Evolutionary conservation across 2,329 filamentous ascomycete genomes (phyloP).

Genomic region (Arthrobotrys entomopaga): DNA sequence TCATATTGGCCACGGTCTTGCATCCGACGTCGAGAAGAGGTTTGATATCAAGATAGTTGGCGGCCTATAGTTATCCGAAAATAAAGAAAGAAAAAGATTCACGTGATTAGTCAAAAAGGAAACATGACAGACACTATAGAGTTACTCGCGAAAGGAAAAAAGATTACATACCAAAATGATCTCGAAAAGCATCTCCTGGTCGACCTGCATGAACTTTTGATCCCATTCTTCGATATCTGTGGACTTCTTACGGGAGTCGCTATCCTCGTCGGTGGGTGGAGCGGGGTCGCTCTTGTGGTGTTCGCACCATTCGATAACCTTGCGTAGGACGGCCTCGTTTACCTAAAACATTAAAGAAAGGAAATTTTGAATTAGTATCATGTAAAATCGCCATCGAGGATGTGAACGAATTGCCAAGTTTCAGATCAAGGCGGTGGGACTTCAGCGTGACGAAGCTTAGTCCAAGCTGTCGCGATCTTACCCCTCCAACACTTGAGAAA

Average conservation of each 20-base stretch:
- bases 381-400: too few species aligned
- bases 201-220: slow-evolving; percentile 99
- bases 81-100: neutral
- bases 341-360: slow-evolving; percentile 67
- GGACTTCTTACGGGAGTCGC: slow-evolving; percentile 95
- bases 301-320: slow-evolving; percentile 98
- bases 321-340: slow-evolving; percentile 90
- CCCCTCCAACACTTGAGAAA: too few species aligned
- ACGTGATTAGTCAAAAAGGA: slow-evolving; percentile 39
- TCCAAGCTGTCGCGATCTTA: too few species aligned
- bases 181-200: slow-evolving; percentile 99
- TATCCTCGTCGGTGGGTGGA: slow-evolving; percentile 85
- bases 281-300: slow-evolving; percentile 91
- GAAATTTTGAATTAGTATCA: neutral
- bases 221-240: slow-evolving; percentile 99
- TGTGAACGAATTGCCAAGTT: too few species aligned
- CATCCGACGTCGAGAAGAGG: slow-evolving; percentile 95
- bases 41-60: slow-evolving; percentile 99
- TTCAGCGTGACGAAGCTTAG: too few species aligned
- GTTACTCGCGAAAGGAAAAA: neutral
- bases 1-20: slow-evolving; percentile 99
- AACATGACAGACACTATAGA: slow-evolving; percentile 19
- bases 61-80: slow-evolving; percentile 70
- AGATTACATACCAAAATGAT: slow-evolving; percentile 83
- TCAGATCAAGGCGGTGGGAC: too few species aligned